Evolutionary conservation across 2,329 filamentous ascomycete species (phyloP).

Genomic region (Thermothelomyces thermophilus): DNA sequence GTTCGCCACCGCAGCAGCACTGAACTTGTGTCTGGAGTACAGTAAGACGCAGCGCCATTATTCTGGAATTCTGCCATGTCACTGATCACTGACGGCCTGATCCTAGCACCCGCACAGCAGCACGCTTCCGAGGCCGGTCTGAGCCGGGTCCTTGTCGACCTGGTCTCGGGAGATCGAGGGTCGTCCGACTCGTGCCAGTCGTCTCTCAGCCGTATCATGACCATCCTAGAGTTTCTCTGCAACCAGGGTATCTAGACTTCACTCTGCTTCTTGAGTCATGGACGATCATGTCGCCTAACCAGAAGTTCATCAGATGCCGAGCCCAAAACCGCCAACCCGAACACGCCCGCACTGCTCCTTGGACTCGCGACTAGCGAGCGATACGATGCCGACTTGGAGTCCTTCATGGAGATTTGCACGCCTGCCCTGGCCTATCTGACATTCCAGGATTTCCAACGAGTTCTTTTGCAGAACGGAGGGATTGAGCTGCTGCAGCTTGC

Average conservation of each 20-base stretch:
- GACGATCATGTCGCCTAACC: background rate
- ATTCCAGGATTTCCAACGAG: constrained; percentile 44
- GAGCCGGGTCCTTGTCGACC: constrained; percentile 41
- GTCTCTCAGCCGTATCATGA: constrained; percentile 49
- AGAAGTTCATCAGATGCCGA: constrained; percentile 40
- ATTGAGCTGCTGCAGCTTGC: constrained; percentile 41
- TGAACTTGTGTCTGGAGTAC: constrained; percentile 58
- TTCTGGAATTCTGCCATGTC: background rate
- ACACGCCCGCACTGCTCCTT: constrained; percentile 45
- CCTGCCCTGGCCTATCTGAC: constrained; percentile 52
- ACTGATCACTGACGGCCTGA: background rate
- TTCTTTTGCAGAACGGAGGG: constrained; percentile 36
- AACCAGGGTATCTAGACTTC: constrained; percentile 37
- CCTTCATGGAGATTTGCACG: constrained; percentile 46
- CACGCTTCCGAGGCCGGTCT: constrained; percentile 48
- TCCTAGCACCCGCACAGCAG: constrained; percentile 49
- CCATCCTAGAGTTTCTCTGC: constrained; percentile 48
- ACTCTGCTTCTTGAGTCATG: too few relatives aligned
- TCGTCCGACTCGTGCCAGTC: constrained; percentile 31
- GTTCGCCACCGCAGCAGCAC: constrained; percentile 53
- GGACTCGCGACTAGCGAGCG: constrained; percentile 39
- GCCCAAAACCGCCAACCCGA: constrained; percentile 35
- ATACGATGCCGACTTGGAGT: constrained; percentile 43
- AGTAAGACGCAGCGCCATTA: constrained; percentile 35
- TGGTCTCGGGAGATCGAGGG: constrained; percentile 42